A percentile compares a stretch with the other conserved stretches of the same genome.
Conservation (phyloP, 23 red algal species). For the Gracilaria domingensis region DNA sequence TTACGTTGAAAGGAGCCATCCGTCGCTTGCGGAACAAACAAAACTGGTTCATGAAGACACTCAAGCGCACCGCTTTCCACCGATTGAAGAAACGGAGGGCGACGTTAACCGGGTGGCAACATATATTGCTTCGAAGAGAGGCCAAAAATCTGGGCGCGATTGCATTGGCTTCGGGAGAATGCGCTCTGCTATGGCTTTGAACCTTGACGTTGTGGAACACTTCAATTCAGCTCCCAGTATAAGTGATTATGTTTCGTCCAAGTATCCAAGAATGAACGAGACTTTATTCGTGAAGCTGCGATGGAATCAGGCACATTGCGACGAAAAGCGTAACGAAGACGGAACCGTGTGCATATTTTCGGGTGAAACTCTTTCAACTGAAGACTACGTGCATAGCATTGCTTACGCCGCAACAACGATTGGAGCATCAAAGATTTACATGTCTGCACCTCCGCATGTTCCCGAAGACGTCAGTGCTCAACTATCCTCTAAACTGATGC, state of each 20-base stretch:
- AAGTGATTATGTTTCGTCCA: slow-evolving; percentile 7
- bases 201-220: slow-evolving; percentile 44
- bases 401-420: slow-evolving; percentile 12
- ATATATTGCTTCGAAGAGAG: slow-evolving; percentile 12
- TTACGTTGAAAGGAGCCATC: slow-evolving; percentile 40
- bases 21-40: slow-evolving; percentile 13
- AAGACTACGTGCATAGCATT: slow-evolving; percentile 37
- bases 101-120: slow-evolving; percentile 28
- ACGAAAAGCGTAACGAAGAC: background rate
- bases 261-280: slow-evolving; percentile 15
- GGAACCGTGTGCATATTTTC: slow-evolving; percentile 34
- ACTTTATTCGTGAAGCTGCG: slow-evolving; percentile 57
- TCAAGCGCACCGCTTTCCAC: slow-evolving; percentile 25
- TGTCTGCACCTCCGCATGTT: slow-evolving; percentile 32
- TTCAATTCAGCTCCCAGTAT: slow-evolving; percentile 18
- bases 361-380: slow-evolving; percentile 1
- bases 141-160: background rate
- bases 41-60: slow-evolving; percentile 9
- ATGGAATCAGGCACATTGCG: slow-evolving; percentile 40
- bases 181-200: slow-evolving; percentile 36
- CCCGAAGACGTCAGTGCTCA: slow-evolving; percentile 34
- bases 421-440: slow-evolving; percentile 43
- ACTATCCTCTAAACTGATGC: slow-evolving; percentile 12
- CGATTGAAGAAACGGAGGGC: background rate
- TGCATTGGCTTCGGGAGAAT: slow-evolving; percentile 41